Percentiles rank a stretch among this genome's conserved stretches.
Evolutionary conservation across 1,284 basidiomycete genomes (phyloP).

Genomic region (Stereum hirsutum): DNA sequence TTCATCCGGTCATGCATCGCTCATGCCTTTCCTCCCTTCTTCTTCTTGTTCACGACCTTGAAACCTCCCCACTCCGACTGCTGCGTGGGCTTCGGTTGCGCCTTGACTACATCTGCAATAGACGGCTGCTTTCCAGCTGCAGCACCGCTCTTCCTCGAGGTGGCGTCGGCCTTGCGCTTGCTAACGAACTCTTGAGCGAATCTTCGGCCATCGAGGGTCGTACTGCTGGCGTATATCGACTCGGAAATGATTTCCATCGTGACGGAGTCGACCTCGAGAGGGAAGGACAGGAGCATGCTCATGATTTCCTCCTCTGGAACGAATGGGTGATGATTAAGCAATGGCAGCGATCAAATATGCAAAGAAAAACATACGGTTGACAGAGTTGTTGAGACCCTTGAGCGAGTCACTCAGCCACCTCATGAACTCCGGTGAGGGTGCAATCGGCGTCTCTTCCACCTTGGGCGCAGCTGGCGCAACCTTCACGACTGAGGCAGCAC

Average conservation of each 20-base stretch:
- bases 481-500: conserved; percentile 32
- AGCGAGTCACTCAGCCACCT: conserved; percentile 87
- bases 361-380: conserved; percentile 54
- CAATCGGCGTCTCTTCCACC: conserved; percentile 47
- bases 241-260: conserved; percentile 88
- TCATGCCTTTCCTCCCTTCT: conserved; percentile 58
- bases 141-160: conserved; percentile 33
- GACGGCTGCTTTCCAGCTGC: conserved; percentile 40
- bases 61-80: conserved; percentile 75
- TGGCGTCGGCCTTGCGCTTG: conserved; percentile 76
- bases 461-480: conserved; percentile 28
- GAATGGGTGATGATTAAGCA: conserved; percentile 3
- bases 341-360: conserved; percentile 9
- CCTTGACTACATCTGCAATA: conserved; percentile 84
- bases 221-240: conserved; percentile 87
- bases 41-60: conserved; percentile 91
- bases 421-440: conserved; percentile 85
- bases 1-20: too few species aligned
- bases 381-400: conserved; percentile 74
- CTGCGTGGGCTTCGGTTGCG: conserved; percentile 67
- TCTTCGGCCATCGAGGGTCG: conserved; percentile 89
- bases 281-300: conserved; percentile 86
- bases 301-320: conserved; percentile 84
- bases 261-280: conserved; percentile 76
- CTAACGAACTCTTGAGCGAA: conserved; percentile 89